Base-by-base conservation (phyloP, 2,329 filamentous ascomycete genomes). In the Xenoacremonium recifei region DNA sequence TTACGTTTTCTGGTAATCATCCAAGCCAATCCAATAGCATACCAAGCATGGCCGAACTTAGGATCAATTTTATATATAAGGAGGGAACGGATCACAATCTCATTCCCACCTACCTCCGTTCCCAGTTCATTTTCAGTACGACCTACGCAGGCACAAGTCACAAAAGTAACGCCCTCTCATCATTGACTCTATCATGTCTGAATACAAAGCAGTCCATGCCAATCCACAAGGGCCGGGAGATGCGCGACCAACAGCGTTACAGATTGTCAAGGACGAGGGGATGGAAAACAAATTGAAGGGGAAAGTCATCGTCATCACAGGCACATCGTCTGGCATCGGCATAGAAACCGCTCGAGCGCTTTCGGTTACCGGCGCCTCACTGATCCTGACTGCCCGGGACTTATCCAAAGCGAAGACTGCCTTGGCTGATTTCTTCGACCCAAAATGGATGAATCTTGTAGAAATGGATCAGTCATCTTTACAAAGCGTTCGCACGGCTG, bases 261-360 rank as follows among this genome's bases (percentile, higher is more conserved):
- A 44, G 19, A 47, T 49, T n/a, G 40, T 46, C 30, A 17, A 32
- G 6, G 41, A 47, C 27, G 20, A 53, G 30, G 45, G 47, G 20
- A 40, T 54, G n/a, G 42, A 58, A n/a, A 60, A 61, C 34, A 65
- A 59, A 23, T 58, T 65, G 23, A 38, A 48, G 2, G 64, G 57
- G 39, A 68, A 68, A 44, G 63, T 66, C 23, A 55, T 70, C 11
- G 45, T 74, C 20, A 64, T 73, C 44, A 74, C 71, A 4, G 71
- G 71, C n/a, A 51, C 53, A 9, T 63, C 65, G 13, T 62, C 66
- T 15, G 71, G 70, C 1, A 58, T 73, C 20, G 71, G 70, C 10
- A 54, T 69, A 21, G 66, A 72, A 39, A 72, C 69, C 4, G 64
- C 61, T 5, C 60, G 62, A 17, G 72, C 72, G 4, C 59, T 77